Base-by-base conservation (phyloP, 495 filamentous ascomycete genomes). In the Xylaria telfairii region DNA sequence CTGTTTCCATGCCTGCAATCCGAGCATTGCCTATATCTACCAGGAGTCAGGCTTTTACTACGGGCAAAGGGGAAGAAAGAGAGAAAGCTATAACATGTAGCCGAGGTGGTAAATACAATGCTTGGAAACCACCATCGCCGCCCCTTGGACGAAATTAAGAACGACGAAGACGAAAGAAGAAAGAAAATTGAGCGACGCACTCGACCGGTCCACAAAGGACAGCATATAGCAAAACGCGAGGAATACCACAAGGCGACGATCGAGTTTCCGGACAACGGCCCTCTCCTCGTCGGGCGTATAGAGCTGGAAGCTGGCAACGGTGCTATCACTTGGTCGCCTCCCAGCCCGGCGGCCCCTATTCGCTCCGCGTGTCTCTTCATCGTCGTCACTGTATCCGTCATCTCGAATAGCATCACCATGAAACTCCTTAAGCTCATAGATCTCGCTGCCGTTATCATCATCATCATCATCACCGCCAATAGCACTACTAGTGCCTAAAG, bases 151-250 rank as follows among this genome's bases (percentile, higher is more conserved):
- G 3, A 26, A 56, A 5, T 10, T 28, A 30, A 19, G 1, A 42
- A 12, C 24, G 15, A 41, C 34, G 34, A 37, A 37, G 34, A 37
- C 34, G n/a, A 8, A 1, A 66, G 1, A 49, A n/a, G 19, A 59
- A 26, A 26, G 57, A 28, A 1, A 1, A 32, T n/a, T 34, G 4
- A 21, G 34, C 28, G 34, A 82, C 87, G 65, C 83, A 93, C 91
- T 93, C 4, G 90, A 93, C 72, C 92, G 85, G 77, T 95, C 92
- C 66, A 95, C 78, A 78, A 96, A 95, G 56, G 88, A 90, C 42
- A 98, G 83, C 83, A 95, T 85, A 76, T 97, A 97, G 28, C 97
- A 83, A 41, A 93, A 73, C 2, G 93, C 92, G 59, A 97, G 82
- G 77, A 96, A 96, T 5, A 92, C 77, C 21, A 97, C 93, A 70